Evolutionary conservation across 805 yeast species (phyloP).

Genomic region (Diddensiella transvaalensis): DNA sequence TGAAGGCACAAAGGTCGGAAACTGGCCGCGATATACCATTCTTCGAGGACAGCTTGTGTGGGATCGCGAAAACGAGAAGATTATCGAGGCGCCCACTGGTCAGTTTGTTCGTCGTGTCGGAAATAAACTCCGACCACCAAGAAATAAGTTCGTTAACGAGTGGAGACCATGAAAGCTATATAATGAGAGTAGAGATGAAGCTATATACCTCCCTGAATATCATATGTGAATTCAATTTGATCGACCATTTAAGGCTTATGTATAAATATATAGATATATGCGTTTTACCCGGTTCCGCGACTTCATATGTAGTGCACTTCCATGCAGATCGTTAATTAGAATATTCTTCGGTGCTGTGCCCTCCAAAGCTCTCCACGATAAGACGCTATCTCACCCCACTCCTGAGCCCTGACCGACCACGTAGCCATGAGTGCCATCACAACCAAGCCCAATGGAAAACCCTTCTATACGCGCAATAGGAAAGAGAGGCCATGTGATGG

Average conservation of each 20-base stretch:
- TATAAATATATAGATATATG: too few relatives aligned
- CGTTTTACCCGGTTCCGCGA: too few relatives aligned
- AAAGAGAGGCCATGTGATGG: conserved; percentile 38
- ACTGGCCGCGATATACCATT: conserved; percentile 27
- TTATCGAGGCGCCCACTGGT: conserved; percentile 4
- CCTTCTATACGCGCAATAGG: conserved; percentile 25
- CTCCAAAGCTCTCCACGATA: too few relatives aligned
- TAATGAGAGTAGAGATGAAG: neutral
- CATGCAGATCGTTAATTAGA: too few relatives aligned
- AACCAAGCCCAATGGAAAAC: conserved; percentile 9
- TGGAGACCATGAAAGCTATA: conserved; percentile 8
- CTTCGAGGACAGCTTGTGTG: conserved; percentile 39
- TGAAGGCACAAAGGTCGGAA: conserved; percentile 28
- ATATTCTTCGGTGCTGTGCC: too few relatives aligned
- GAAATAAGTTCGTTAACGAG: conserved; percentile 7
- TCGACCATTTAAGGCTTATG: too few relatives aligned
- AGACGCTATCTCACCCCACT: too few relatives aligned
- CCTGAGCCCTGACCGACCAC: too few relatives aligned
- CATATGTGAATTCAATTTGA: too few relatives aligned
- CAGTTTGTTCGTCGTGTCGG: conserved; percentile 12
- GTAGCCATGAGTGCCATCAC: neutral
- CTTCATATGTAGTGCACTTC: too few relatives aligned
- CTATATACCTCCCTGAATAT: neutral
- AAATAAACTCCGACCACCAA: conserved; percentile 9
- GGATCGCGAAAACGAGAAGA: conserved; percentile 29